These are phyloP conservation scores for Platanus orientalis DNA, from an alignment of 164 flowering plant species.

Conservation along the genomic window DNA sequence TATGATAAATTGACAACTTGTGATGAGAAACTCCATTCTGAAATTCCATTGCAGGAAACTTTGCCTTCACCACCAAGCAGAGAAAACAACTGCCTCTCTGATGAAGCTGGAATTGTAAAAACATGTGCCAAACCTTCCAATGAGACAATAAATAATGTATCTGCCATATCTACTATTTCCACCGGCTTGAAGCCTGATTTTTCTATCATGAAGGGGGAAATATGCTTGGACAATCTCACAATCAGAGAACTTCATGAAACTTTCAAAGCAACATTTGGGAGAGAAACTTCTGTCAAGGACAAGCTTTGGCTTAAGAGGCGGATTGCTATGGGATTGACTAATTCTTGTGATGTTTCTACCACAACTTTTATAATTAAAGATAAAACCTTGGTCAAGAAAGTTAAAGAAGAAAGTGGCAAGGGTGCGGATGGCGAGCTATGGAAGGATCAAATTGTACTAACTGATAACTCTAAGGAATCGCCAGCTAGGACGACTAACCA, in stretches of 20 bases:
- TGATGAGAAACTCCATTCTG: constrained; percentile 30
- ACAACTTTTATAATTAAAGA: constrained; percentile 54
- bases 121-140: constrained; percentile 28
- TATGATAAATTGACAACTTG: constrained; percentile 21
- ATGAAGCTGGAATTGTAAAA: constrained; percentile 24
- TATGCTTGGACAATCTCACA: constrained; percentile 70
- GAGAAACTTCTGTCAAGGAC: constrained; percentile 89
- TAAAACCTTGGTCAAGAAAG: constrained; percentile 40
- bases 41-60: constrained; percentile 41
- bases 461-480: constrained; percentile 21
- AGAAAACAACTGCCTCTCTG: constrained; percentile 16
- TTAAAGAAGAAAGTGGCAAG: constrained; percentile 25
- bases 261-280: constrained; percentile 87
- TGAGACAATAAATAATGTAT: constrained; percentile 23
- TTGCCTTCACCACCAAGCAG: constrained; percentile 18
- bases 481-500: constrained; percentile 15
- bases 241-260: constrained; percentile 87
- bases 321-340: constrained; percentile 82
- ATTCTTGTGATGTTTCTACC: constrained; percentile 76
- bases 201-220: constrained; percentile 55
- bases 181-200: constrained; percentile 49
- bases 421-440: constrained; percentile 14
- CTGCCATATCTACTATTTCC: constrained; percentile 30
- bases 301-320: constrained; percentile 95
- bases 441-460: constrained; percentile 10